A percentile compares a stretch with the other conserved stretches of the same genome.
phyloP scores from a whole-genome alignment of 208 protist genomes.

The Acanthamoeba culbertsoni region DNA sequence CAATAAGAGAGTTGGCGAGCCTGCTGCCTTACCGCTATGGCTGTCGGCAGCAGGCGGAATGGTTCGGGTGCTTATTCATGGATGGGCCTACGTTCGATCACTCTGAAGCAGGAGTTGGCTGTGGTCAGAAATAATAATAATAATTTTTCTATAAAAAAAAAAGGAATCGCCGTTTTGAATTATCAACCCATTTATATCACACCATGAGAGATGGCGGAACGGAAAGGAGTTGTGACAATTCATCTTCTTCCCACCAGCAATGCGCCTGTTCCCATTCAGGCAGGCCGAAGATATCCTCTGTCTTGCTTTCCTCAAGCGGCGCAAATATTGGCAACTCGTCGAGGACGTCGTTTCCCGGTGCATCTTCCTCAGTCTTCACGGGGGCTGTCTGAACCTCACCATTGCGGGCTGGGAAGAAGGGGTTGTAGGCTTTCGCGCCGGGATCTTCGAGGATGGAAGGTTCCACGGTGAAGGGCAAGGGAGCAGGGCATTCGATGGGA shows the following conservation, averaged over 20 bases:
- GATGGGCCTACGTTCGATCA: no score
- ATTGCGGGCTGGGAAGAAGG: background rate
- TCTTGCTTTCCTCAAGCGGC: background rate
- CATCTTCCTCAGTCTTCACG: background rate
- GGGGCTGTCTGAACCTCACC: background rate
- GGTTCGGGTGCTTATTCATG: no score
- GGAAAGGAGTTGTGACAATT: background rate
- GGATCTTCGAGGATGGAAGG: background rate
- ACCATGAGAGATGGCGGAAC: slow-evolving; percentile 29
- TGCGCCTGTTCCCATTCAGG: slow-evolving; percentile 27
- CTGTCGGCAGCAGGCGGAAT: no score
- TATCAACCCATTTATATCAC: background rate
- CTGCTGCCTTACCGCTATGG: no score
- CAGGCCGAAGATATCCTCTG: slow-evolving; percentile 19
- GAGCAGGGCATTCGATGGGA: background rate
- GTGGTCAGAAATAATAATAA: no score
- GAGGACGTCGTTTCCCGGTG: background rate
- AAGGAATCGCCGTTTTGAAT: no score
- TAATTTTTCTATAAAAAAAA: no score
- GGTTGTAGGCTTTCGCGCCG: background rate
- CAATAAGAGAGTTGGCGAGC: no score
- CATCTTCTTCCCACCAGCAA: slow-evolving; percentile 28
- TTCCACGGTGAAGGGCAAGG: background rate
- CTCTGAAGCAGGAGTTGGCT: no score
- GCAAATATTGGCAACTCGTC: background rate